These are phyloP conservation scores for Penicillium sp. DNA, from an alignment of 2,329 filamentous ascomycete species.

Conservation along the genomic window DNA sequence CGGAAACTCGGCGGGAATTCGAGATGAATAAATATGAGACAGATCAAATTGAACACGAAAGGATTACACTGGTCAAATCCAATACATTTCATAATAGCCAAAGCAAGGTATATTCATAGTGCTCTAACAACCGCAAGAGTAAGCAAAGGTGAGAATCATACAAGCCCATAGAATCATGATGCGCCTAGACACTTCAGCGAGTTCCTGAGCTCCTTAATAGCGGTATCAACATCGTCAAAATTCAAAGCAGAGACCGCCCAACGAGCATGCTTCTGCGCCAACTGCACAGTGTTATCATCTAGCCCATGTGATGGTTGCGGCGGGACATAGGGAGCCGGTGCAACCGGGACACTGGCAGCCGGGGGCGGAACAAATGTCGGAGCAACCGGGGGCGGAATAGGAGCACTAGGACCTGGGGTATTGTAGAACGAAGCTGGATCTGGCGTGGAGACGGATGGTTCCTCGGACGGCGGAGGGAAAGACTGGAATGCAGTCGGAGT, in stretches of 20 bases:
- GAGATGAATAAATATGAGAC: background rate
- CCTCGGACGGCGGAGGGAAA: constrained; percentile 40
- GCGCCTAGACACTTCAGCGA: constrained; percentile 72
- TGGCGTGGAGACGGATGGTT: constrained; percentile 23
- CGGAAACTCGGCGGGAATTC: background rate
- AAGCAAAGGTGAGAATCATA: background rate
- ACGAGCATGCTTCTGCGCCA: constrained; percentile 91
- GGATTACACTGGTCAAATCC: background rate
- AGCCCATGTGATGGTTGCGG: constrained; percentile 34
- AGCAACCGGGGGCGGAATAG: constrained; percentile 19
- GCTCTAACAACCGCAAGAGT: background rate
- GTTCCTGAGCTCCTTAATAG: constrained; percentile 75
- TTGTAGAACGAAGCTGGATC: constrained; percentile 24
- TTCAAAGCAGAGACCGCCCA: constrained; percentile 97
- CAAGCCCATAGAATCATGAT: background rate
- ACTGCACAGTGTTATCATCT: constrained; percentile 70
- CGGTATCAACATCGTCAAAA: constrained; percentile 91
- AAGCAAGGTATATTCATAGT: background rate
- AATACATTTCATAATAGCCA: background rate
- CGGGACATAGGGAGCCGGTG: constrained; percentile 19
- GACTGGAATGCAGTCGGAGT: constrained; percentile 41
- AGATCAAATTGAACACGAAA: background rate
- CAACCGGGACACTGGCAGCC: constrained; percentile 26
- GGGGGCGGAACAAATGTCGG: constrained; percentile 15
- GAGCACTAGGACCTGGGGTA: constrained; percentile 16